Base-by-base conservation (phyloP, 2,329 filamentous ascomycete species). In the Thermochaetoides dissita region DNA sequence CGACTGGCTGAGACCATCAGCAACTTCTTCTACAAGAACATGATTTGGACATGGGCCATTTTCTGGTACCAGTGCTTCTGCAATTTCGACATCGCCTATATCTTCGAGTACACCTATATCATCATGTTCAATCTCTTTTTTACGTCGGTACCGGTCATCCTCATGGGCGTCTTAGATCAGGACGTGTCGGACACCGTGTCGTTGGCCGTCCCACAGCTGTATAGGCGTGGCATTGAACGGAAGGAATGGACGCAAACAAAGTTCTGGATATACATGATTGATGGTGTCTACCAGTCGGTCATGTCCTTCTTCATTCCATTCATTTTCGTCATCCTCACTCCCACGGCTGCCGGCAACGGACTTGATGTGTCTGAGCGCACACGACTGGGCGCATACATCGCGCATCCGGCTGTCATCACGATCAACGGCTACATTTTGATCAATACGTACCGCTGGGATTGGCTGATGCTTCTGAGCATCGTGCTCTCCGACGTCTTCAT, bases 1-100 rank as follows among this genome's bases (percentile, higher is more conserved):
- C 79, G 91, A 53, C 67, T 98, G 59, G 86, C 82, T 30, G 91
- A 98, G 66, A 84, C 81, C 37, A 95, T 93, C 55, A 86, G 87
- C 60, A 98, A 98, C 62, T 98, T 98, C 72, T 98, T 98, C 70
- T 98, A 96, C 76, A 98, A 98, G 81, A 98, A 96, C 67, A 83
- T 98, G 63, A 82, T 96, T 40, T 98, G 91, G 91, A 91, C 86
- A 1, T 89, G 95, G 57, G 76, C 82, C 36, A 83, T 98, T 45
- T 95, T 96, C 72, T 96, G 89, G 89, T 98, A 84, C 63, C 87
- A 93, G 59, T 85, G 94, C 42, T 98, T 83, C 63, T 86, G 84
- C 68, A 82, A 94, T 63, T 95, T 93, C 60, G 91, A 98, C 65
- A 87, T 89, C 61, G 89, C 89, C 37, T 96, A 95, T 59, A 77